A percentile compares a stretch with the other conserved stretches of the same genome.
phyloP scores from a whole-genome alignment of 2,329 filamentous ascomycete genomes.

The Claviceps spartinae region DNA sequence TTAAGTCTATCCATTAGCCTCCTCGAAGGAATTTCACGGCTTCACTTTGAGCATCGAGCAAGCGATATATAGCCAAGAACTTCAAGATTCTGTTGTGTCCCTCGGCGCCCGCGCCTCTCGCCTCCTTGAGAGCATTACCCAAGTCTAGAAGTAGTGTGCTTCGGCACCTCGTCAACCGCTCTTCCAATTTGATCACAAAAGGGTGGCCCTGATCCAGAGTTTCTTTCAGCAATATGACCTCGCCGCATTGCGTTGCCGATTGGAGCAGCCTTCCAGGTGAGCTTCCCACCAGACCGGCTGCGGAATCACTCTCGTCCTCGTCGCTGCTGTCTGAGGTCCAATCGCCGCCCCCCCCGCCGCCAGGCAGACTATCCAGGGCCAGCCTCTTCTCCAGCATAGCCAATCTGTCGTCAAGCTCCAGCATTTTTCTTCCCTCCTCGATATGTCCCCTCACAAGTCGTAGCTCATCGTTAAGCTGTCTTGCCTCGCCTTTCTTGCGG shows the following conservation, averaged over 20 bases:
- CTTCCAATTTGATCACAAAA: slow-evolving; percentile 38
- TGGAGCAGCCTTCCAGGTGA: slow-evolving; percentile 32
- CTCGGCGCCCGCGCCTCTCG: slow-evolving; percentile 26
- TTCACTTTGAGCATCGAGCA: slow-evolving; percentile 37
- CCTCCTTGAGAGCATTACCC: slow-evolving; percentile 33
- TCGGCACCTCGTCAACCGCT: slow-evolving; percentile 37
- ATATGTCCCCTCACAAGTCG: slow-evolving; percentile 49
- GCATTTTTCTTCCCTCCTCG: slow-evolving; percentile 44
- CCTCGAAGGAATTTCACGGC: slow-evolving; percentile 35
- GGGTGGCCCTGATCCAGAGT: slow-evolving; percentile 32
- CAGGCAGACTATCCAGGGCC: slow-evolving; percentile 32
- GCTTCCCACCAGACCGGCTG: slow-evolving; percentile 26
- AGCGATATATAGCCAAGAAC: slow-evolving; percentile 39
- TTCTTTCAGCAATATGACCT: slow-evolving; percentile 28
- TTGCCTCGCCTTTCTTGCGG: slow-evolving; percentile 49
- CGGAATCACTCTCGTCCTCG: slow-evolving; percentile 23
- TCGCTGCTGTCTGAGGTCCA: slow-evolving; percentile 23
- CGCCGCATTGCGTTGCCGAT: slow-evolving; percentile 32
- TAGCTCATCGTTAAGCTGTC: slow-evolving; percentile 51
- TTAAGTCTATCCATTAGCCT: slow-evolving; percentile 13
- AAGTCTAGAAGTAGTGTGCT: slow-evolving; percentile 45
- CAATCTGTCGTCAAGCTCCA: slow-evolving; percentile 54
- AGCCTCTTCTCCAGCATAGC: slow-evolving; percentile 49
- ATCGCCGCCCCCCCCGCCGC: slow-evolving; percentile 5
- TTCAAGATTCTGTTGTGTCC: slow-evolving; percentile 35